These are phyloP conservation scores for Saccharomycopsis sp. DNA, from an alignment of 805 yeast species.

Conservation along the genomic window DNA sequence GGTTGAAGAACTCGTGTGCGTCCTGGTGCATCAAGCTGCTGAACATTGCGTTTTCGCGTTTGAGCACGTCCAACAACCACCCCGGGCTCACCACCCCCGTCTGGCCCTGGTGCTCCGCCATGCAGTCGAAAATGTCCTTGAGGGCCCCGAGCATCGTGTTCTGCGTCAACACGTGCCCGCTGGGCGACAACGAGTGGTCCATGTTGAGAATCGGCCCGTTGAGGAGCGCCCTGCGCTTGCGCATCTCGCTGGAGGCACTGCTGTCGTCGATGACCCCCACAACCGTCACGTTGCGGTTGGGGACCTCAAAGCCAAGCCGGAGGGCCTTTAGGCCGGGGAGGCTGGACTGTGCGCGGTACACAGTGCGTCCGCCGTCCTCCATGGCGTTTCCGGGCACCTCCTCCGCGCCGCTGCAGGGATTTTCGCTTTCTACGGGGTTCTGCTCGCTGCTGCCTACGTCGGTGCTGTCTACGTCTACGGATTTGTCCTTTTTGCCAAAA, in stretches of 20 bases:
- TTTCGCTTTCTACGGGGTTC: too few relatives aligned
- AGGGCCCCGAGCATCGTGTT: slow-evolving; percentile 56
- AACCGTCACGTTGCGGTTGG: slow-evolving; percentile 38
- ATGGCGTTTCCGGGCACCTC: slow-evolving; percentile 22
- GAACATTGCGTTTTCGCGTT: slow-evolving; percentile 77
- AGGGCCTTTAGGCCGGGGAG: slow-evolving; percentile 29
- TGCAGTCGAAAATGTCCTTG: slow-evolving; percentile 80
- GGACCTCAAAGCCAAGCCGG: slow-evolving; percentile 31
- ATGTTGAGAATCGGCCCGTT: slow-evolving; percentile 81
- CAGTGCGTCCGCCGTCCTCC: slow-evolving; percentile 16
- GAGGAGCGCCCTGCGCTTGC: slow-evolving; percentile 70
- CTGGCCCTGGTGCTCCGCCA: slow-evolving; percentile 60
- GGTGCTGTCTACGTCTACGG: slow-evolving; percentile 9
- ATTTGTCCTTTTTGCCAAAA: slow-evolving; percentile 26
- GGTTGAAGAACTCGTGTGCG: slow-evolving; percentile 94
- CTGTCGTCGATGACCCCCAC: slow-evolving; percentile 40
- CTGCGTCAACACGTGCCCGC: slow-evolving; percentile 37
- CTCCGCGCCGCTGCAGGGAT: not conserved
- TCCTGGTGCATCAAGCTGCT: slow-evolving; percentile 95
- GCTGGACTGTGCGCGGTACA: slow-evolving; percentile 16
- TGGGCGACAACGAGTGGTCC: slow-evolving; percentile 54
- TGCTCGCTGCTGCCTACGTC: too few relatives aligned
- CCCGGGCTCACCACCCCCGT: slow-evolving; percentile 84
- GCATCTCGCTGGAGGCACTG: slow-evolving; percentile 52
- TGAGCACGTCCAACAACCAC: slow-evolving; percentile 65